Base-by-base conservation (phyloP, 1,139 yeast genomes). In the Yamadazyma dendronema region DNA sequence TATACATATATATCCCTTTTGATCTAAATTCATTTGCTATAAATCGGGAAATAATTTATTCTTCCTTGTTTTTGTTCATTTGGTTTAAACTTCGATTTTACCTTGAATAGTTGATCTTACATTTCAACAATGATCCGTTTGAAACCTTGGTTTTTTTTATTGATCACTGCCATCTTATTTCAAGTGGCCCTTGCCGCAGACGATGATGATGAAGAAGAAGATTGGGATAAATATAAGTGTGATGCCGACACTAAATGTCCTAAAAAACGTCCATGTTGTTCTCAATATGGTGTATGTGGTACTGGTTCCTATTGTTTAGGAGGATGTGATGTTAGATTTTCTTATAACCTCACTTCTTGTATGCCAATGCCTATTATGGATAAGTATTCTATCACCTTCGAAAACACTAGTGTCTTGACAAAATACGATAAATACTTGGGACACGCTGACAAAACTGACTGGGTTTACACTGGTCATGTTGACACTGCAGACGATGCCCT, bases 221-320 rank as follows among this genome's bases (percentile, higher is more conserved):
- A 24, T 2, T 43, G 46, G 43, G 48, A 46, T 32, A 41, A 61
- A 12, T 59, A 64, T 38, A 41, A 56, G 7, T 85, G 95, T 62
- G 71, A 71, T 36, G 56, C 63, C 8, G 60, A 72, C 12, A 43
- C 50, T n/a, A 54, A 61, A 10, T 88, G 96, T 62, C 96, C 96
- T 0, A 74, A 77, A 48, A 72, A 69, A 30, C 50, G 62, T 37
- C 96, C 96, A 32, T 88, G 96, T 57, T 88, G 96, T 57, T 81
- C 89, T 15, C 87, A 81, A 48, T 84, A 79, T 51, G 95, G 95
- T 26, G 68, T 64, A n/a, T 88, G 96, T 70, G 96, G 96, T 38
- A 72, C 82, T 12, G 96, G 96, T 2, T 67, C 81, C 3, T 68
- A 74, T 57, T 88, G 96, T 67, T 68, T 88, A 35, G 90, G 88